These are phyloP conservation scores for Brassica napus DNA, from an alignment of 345 rosid species.

Conservation along the genomic window Da-Ae NC_063437.1:5304501-5305000, in stretches of 20 bases:
- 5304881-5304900: slow-evolving; percentile 55
- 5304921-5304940: slow-evolving; percentile 52
- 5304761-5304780: slow-evolving; percentile 15
- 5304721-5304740: slow-evolving; percentile 59
- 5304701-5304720: slow-evolving; percentile 52
- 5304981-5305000: slow-evolving; percentile 50
- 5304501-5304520: background rate
- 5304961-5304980: slow-evolving; percentile 54
- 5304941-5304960: slow-evolving; percentile 29
- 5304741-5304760: slow-evolving; percentile 33
- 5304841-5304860: slow-evolving; percentile 10
- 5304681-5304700: slow-evolving; percentile 57
- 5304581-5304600: background rate
- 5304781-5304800: slow-evolving; percentile 70
- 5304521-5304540: background rate
- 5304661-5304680: slow-evolving; percentile 4
- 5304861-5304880: slow-evolving; percentile 51
- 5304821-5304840: background rate
- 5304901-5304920: slow-evolving; percentile 67
- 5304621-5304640: background rate
- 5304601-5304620: background rate
- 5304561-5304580: background rate
- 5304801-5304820: slow-evolving; percentile 59
- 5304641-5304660: background rate
- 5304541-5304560: background rate